A percentile compares a stretch with the other conserved stretches of the same genome.
Evolutionary conservation across 1,284 basidiomycete genomes (phyloP).

Genomic region (Tetrapyrgos nigripes): DNA sequence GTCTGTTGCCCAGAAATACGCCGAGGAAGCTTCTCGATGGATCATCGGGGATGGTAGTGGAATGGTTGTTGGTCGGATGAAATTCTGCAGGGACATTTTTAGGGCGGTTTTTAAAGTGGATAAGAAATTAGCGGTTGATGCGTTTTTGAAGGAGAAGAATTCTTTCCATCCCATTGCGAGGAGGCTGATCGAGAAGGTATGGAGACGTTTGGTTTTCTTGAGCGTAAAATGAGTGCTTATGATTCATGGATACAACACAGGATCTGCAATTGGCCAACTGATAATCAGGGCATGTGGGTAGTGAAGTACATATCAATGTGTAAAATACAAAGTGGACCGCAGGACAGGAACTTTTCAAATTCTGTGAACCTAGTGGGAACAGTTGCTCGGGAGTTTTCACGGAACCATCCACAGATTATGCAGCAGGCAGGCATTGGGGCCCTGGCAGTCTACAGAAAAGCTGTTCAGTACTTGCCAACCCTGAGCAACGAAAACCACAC

Average conservation of each 20-base stretch:
- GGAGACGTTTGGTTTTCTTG: slow-evolving; percentile 9
- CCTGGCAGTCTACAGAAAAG: too few relatives aligned
- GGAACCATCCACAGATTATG: too few relatives aligned
- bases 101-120: slow-evolving; percentile 63
- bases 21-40: slow-evolving; percentile 65
- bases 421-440: too few relatives aligned
- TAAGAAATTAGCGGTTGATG: slow-evolving; percentile 63
- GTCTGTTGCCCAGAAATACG: slow-evolving; percentile 54
- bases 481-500: too few relatives aligned
- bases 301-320: too few relatives aligned
- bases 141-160: slow-evolving; percentile 57
- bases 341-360: too few relatives aligned
- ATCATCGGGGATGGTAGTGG: slow-evolving; percentile 69
- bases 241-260: neutral
- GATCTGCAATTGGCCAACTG: neutral
- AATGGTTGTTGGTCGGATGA: slow-evolving; percentile 79
- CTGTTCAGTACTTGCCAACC: too few relatives aligned
- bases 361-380: too few relatives aligned
- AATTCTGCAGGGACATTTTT: slow-evolving; percentile 80
- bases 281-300: too few relatives aligned
- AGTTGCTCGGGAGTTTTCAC: too few relatives aligned
- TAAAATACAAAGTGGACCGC: too few relatives aligned
- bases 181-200: slow-evolving; percentile 76
- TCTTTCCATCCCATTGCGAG: slow-evolving; percentile 82
- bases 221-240: neutral